Evolutionary conservation across 1,284 basidiomycete genomes (phyloP).

Genomic region (Wallemia ichthyophaga): DNA sequence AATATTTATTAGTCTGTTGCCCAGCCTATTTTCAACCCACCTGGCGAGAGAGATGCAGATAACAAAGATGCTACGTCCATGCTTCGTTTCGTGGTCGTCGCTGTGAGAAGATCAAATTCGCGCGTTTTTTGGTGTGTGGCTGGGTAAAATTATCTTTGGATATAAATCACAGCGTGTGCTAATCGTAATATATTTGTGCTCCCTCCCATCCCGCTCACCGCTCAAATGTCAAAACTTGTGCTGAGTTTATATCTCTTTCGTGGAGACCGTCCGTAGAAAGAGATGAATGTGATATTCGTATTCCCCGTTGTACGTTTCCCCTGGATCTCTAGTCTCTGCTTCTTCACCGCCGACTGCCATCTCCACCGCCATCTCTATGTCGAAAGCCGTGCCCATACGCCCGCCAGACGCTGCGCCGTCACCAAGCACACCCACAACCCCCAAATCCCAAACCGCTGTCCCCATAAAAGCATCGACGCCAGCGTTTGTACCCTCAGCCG

Average conservation of each 20-base stretch:
- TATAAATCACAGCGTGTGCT: too few species aligned
- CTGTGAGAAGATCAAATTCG: not conserved
- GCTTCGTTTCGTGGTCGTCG: not conserved
- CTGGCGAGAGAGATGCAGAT: constrained; percentile 59
- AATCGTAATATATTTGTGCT: too few species aligned
- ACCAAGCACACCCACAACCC: not conserved
- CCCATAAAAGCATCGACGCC: constrained; percentile 3
- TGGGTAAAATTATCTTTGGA: too few species aligned
- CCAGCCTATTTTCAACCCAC: constrained; percentile 21
- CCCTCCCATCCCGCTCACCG: too few species aligned
- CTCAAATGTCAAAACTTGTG: too few species aligned
- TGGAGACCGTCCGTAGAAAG: too few species aligned
- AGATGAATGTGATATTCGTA: too few species aligned
- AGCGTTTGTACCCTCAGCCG: not conserved
- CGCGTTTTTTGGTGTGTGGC: too few species aligned
- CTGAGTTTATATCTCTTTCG: too few species aligned
- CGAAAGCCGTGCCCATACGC: not conserved
- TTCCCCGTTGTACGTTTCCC: too few species aligned
- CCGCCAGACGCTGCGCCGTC: not conserved
- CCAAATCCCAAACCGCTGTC: constrained; percentile 2
- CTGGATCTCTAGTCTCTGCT: too few species aligned
- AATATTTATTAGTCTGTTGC: not conserved
- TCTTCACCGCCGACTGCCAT: constrained; percentile 1
- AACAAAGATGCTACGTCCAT: constrained; percentile 48
- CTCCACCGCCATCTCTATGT: not conserved